Conservation (phyloP, 257 asterid genomes). For the Lantana camara region DNA sequence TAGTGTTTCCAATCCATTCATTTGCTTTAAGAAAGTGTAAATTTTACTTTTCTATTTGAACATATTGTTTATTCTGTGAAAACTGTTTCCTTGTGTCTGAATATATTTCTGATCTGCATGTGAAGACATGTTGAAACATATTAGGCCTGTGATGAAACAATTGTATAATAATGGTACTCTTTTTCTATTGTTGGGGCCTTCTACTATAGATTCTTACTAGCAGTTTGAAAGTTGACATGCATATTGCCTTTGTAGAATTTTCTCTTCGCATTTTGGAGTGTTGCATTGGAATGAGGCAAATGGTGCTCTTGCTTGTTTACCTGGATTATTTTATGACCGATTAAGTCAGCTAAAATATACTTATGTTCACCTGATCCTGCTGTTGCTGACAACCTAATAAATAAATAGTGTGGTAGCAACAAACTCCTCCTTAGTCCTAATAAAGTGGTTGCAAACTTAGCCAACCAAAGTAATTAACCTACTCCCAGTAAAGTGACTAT, state of each 20-base stretch:
- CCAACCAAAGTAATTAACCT: no score
- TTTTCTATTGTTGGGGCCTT: background rate
- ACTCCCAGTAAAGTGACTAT: no score
- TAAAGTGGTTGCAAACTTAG: no score
- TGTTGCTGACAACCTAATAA: no score
- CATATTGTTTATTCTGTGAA: background rate
- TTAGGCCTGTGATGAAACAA: background rate
- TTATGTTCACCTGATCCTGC: no score
- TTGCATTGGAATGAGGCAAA: constrained; percentile 97
- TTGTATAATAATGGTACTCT: background rate
- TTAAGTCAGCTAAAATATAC: no score
- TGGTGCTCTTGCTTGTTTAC: constrained; percentile 99
- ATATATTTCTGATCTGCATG: constrained; percentile 10
- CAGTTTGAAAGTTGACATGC: constrained; percentile 18
- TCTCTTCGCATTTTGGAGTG: constrained; percentile 97
- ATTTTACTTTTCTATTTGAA: no score
- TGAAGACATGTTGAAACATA: constrained; percentile 6
- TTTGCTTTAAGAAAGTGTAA: background rate
- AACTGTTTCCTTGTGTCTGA: background rate
- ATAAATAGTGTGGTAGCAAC: no score
- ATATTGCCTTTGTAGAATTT: constrained; percentile 58
- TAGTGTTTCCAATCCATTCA: constrained; percentile 7
- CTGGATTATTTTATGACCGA: no score
- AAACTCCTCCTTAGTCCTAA: no score
- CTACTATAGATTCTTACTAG: background rate